phyloP scores from a whole-genome alignment of 73 alveolate genomes.

The Halteria grandinella region DNA sequence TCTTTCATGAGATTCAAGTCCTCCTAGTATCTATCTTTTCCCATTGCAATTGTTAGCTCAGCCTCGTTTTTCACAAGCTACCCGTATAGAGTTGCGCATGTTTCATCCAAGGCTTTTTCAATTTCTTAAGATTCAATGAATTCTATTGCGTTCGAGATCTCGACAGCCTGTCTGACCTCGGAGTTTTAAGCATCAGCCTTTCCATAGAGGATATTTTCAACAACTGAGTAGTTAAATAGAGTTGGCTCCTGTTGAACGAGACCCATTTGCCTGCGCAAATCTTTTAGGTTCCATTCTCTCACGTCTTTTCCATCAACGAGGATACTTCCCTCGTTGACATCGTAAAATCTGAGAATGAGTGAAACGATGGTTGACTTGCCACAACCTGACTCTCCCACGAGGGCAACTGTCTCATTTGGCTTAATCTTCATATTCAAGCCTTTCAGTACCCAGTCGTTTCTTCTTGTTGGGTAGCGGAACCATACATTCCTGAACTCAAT shows the following conservation, averaged over 20 bases:
- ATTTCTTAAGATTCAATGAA: constrained; percentile 9
- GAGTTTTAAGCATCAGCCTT: constrained; percentile 26
- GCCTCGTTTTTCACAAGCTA: no score
- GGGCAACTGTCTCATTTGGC: constrained; percentile 83
- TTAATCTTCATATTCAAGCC: constrained; percentile 69
- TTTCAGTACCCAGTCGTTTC: constrained; percentile 66
- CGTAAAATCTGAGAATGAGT: constrained; percentile 81
- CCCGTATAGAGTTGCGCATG: no score
- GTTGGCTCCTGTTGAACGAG: constrained; percentile 82
- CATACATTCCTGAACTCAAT: constrained; percentile 80
- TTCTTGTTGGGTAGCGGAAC: constrained; percentile 71
- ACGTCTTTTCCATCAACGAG: constrained; percentile 81
- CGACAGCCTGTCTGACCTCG: constrained; percentile 3
- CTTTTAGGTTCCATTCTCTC: constrained; percentile 74
- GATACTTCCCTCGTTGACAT: constrained; percentile 74
- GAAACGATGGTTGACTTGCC: constrained; percentile 83
- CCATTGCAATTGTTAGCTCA: no score
- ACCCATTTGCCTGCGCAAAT: constrained; percentile 75
- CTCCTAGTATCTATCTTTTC: no score
- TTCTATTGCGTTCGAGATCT: neutral
- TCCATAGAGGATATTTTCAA: constrained; percentile 75
- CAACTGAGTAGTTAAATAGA: constrained; percentile 71
- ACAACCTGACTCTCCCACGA: constrained; percentile 89
- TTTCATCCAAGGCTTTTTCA: neutral
- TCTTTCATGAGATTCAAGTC: no score